Evolutionary conservation across 2,329 filamentous ascomycete species (phyloP).

Genomic region (Fusarium protoensiforme): DNA sequence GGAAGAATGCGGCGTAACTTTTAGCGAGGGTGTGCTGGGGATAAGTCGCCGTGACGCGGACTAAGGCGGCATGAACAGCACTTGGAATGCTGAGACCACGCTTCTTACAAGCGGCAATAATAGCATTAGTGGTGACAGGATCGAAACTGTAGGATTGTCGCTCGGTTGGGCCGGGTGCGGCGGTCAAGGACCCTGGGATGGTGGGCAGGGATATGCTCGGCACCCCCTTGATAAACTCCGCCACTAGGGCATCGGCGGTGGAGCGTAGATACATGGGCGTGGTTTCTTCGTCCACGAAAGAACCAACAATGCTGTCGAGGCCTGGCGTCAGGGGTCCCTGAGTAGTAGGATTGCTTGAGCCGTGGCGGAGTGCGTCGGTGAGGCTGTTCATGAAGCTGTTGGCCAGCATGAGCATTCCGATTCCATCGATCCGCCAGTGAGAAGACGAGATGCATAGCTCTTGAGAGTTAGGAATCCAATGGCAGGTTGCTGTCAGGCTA

Average conservation of each 20-base stretch:
- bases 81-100: slow-evolving; percentile 41
- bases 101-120: neutral
- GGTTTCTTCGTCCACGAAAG: slow-evolving; percentile 38
- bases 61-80: slow-evolving; percentile 45
- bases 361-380: slow-evolving; percentile 30
- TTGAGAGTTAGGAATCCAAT: slow-evolving; percentile 17
- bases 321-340: slow-evolving; percentile 42
- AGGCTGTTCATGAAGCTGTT: slow-evolving; percentile 34
- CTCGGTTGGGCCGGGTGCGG: neutral
- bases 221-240: neutral
- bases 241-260: neutral
- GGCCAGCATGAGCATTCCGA: slow-evolving; percentile 42
- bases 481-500: slow-evolving; percentile 5
- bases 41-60: slow-evolving; percentile 42
- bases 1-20: slow-evolving; percentile 47
- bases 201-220: neutral
- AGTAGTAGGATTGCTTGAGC: slow-evolving; percentile 21
- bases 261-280: slow-evolving; percentile 8
- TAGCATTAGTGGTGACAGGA: neutral
- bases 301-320: slow-evolving; percentile 37
- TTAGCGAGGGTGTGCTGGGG: slow-evolving; percentile 37
- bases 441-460: slow-evolving; percentile 23
- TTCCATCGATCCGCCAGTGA: slow-evolving; percentile 46
- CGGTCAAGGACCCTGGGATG: neutral
- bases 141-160: neutral